A percentile compares a stretch with the other conserved stretches of the same genome.
These are phyloP conservation scores for Ormosia emarginata DNA, from an alignment of 306 rosid genomes.

Conservation along the genomic window DNA sequence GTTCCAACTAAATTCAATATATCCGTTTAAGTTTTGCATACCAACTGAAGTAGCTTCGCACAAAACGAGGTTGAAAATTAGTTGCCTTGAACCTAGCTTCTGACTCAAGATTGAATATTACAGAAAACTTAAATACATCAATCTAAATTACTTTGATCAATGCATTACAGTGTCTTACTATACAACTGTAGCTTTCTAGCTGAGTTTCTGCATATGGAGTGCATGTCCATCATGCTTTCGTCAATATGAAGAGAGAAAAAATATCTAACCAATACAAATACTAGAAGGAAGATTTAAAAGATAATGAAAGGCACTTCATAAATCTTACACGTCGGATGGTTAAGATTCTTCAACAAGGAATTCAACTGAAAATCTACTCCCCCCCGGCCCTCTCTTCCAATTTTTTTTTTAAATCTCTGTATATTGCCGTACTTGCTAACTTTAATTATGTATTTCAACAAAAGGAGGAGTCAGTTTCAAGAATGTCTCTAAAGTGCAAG, in stretches of 20 bases:
- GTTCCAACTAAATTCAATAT: background rate
- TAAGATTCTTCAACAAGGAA: background rate
- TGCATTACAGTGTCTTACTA: background rate
- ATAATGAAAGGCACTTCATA: background rate
- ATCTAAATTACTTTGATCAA: background rate
- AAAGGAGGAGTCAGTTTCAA: background rate
- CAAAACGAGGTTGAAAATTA: constrained; percentile 1
- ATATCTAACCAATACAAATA: background rate
- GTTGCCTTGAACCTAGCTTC: constrained; percentile 13
- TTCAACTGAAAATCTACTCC: background rate
- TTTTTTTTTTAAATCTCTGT: background rate
- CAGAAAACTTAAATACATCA: background rate
- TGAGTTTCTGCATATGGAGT: background rate
- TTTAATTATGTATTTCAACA: background rate
- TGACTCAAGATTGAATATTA: background rate
- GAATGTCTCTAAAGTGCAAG: background rate
- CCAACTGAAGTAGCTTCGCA: background rate
- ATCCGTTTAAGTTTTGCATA: background rate
- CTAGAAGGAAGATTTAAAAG: background rate
- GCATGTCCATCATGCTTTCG: background rate
- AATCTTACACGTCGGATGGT: background rate
- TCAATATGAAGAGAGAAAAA: background rate
- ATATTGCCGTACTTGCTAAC: background rate
- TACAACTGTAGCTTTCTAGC: background rate
- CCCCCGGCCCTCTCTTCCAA: background rate